phyloP scores from a whole-genome alignment of 2,329 filamentous ascomycete species.

The Triangularia setosa region DNA sequence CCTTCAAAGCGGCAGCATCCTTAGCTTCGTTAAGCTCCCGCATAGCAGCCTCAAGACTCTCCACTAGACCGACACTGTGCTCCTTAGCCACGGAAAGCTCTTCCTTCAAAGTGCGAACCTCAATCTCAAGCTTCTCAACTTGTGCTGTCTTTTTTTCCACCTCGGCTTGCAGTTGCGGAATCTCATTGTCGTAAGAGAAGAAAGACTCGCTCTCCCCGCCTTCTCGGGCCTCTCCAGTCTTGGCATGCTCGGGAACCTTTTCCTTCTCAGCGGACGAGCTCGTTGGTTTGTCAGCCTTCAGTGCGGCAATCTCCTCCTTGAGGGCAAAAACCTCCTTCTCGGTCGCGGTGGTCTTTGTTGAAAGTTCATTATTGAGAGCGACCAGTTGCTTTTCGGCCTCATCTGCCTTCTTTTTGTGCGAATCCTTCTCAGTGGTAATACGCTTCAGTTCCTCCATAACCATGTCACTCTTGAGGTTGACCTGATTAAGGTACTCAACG shows the following conservation, averaged over 20 bases:
- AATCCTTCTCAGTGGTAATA: constrained; percentile 76
- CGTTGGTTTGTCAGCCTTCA: constrained; percentile 28
- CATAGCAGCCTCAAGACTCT: constrained; percentile 64
- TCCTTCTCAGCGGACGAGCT: neutral
- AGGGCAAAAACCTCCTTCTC: constrained; percentile 28
- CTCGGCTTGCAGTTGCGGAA: constrained; percentile 75
- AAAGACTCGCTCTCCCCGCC: constrained; percentile 61
- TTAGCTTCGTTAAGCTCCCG: constrained; percentile 54
- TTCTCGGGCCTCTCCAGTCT: constrained; percentile 30
- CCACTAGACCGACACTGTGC: constrained; percentile 61
- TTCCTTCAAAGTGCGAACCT: constrained; percentile 64
- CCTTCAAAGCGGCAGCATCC: constrained; percentile 38
- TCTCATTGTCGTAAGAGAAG: constrained; percentile 88
- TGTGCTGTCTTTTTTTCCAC: constrained; percentile 66
- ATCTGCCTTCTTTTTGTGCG: constrained; percentile 72
- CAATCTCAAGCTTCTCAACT: constrained; percentile 64
- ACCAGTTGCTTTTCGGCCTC: constrained; percentile 64
- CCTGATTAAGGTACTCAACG: constrained; percentile 83
- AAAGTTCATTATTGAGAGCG: constrained; percentile 53
- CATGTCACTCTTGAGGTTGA: constrained; percentile 85
- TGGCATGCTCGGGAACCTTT: constrained; percentile 33
- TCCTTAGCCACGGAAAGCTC: constrained; percentile 71
- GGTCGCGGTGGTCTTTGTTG: constrained; percentile 40
- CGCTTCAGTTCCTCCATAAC: constrained; percentile 89
- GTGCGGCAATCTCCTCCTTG: constrained; percentile 28